Evolutionary conservation across 495 filamentous ascomycete genomes (phyloP).

Genomic region (Xylaria bambusicola): DNA sequence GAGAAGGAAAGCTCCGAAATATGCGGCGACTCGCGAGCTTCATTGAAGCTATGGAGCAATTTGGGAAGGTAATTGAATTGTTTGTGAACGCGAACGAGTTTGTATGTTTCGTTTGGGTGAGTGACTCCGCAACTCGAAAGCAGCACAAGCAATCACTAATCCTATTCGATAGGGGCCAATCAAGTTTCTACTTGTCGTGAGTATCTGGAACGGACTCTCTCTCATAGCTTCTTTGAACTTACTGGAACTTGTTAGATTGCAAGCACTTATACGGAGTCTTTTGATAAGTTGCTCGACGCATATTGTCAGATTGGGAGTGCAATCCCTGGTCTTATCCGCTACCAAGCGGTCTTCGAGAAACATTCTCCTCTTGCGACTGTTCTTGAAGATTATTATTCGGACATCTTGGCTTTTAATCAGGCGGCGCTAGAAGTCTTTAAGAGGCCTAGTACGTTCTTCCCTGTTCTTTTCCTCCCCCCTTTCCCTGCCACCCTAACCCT

Average conservation of each 20-base stretch:
- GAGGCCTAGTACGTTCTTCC: neutral
- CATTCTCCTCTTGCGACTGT: conserved; percentile 1
- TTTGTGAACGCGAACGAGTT: neutral
- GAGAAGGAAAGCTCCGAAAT: neutral
- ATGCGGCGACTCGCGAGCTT: neutral
- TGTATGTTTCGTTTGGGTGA: conserved; percentile 9
- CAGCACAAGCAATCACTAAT: neutral
- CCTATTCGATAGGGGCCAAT: neutral
- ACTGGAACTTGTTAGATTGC: neutral
- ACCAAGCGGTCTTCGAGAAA: neutral
- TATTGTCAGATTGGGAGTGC: neutral
- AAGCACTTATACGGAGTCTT: neutral
- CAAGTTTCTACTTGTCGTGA: neutral
- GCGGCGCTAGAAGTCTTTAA: neutral
- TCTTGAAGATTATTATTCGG: conserved; percentile 6
- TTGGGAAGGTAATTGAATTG: neutral
- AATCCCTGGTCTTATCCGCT: neutral
- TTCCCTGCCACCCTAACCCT: too few species aligned
- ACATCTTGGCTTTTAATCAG: conserved; percentile 1
- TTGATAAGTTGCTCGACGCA: neutral
- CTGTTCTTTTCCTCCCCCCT: too few species aligned
- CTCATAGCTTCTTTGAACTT: neutral
- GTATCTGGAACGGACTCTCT: neutral
- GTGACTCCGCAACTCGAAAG: neutral
- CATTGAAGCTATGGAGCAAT: conserved; percentile 5